These are phyloP conservation scores for Melaleuca alternifolia DNA, from an alignment of 345 rosid species.

Conservation along the genomic window DNA sequence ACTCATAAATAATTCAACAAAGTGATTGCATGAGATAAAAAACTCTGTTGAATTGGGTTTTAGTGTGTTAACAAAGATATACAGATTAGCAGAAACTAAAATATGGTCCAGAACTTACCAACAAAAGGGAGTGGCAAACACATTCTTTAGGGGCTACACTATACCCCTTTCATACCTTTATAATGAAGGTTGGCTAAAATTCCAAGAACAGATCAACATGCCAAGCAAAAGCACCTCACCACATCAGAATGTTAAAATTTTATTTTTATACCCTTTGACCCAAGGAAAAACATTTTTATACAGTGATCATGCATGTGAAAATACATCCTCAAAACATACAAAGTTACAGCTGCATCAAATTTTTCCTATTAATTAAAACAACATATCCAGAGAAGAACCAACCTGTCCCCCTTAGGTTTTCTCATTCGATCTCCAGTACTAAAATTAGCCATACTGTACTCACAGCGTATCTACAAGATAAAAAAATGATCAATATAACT, in stretches of 20 bases:
- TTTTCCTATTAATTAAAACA: neutral
- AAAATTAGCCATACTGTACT: conserved; percentile 95
- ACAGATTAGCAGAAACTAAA: neutral
- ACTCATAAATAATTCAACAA: neutral
- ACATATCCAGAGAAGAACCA: neutral
- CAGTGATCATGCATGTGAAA: neutral
- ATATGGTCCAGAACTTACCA: neutral
- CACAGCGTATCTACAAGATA: conserved; percentile 56
- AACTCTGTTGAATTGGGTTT: neutral
- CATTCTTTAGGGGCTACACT: too few relatives aligned
- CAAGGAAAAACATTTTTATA: neutral
- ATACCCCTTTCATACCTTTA: neutral
- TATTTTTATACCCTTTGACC: neutral
- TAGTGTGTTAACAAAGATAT: neutral
- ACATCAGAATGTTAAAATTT: neutral
- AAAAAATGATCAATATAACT: neutral
- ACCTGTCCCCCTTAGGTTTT: conserved; percentile 88
- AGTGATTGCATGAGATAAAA: neutral
- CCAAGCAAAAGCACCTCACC: neutral
- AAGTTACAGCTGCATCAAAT: neutral
- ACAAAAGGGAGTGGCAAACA: neutral
- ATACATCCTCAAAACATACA: neutral
- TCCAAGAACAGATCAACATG: neutral
- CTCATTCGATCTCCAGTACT: conserved; percentile 86
- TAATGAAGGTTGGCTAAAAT: neutral